Evolutionary conservation across 139 green algal species (phyloP), one percentile per base, ranked within the genome.

Genomic region (Yamagishiella unicocca): DNA sequence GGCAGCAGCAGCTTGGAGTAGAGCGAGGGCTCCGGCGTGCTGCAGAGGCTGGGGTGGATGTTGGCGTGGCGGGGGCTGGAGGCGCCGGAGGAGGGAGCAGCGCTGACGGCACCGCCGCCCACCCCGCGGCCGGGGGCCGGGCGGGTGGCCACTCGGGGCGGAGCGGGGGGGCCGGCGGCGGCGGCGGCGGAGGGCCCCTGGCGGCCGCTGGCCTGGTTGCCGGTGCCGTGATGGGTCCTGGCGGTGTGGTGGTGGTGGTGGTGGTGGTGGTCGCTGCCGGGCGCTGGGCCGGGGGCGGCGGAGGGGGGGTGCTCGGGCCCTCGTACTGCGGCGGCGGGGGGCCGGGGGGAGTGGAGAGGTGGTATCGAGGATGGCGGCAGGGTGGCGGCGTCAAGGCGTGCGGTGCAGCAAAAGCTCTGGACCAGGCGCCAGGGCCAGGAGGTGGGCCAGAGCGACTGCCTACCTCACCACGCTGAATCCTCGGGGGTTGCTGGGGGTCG

Each of bases 1-100:
- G 79, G 79, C 40, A 85, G 79, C n/a, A 76, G 42, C 42, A 76
- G 79, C 29, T 45, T 62, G 61, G 79, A 84, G 78, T 84, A 84
- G 27, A 84, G 58, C 27, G 78, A 84, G 27, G 78, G 78, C 61
- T 84, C 78, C 1, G 58, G 78, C 3, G 58, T 12, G 17, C 38
- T 61, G 78, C 35, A 22, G 38, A 58, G 24, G 55, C 29, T 55
- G 58, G 78, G 78, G 55, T 84, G 78, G 0, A 62, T 35, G 37
- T n/a, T 43, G 29, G 58, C 14, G 58, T 64, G 55, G 37, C 33
- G 64, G 27, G 78, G 38, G 78, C 76, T 68, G 25, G 17, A 14
- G 19, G 5, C 61, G 40, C 17, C 37, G 38, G 35, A 22, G 78
- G 19, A 6, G 66, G 35, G 9, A 35, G 66, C 66, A 74, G 37